These are phyloP conservation scores for Musa beccarii DNA, from an alignment of 176 grass and related monocot genomes.

Conservation along the genomic window DNA sequence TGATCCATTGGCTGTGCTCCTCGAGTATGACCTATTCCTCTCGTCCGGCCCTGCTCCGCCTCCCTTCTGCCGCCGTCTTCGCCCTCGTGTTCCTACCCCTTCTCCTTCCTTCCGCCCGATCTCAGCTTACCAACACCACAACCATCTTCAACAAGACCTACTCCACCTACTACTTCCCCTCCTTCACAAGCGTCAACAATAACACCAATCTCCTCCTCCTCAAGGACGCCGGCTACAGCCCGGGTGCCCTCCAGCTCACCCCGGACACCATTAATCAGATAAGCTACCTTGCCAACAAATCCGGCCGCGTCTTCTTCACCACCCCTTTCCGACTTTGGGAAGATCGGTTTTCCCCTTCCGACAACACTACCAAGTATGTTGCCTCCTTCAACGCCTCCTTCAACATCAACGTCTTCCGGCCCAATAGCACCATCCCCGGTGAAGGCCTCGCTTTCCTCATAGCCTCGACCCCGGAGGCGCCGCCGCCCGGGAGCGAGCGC, in stretches of 20 bases:
- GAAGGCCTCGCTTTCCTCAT: constrained; percentile 72
- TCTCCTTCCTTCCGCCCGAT: neutral
- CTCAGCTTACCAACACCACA: neutral
- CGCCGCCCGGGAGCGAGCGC: constrained; percentile 22
- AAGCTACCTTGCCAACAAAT: constrained; percentile 20
- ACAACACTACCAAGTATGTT: constrained; percentile 17
- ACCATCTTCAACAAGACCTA: too few relatives aligned
- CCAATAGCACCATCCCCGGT: neutral
- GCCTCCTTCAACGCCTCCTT: constrained; percentile 78
- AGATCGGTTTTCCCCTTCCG: neutral
- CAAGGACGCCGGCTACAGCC: neutral
- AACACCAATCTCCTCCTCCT: neutral
- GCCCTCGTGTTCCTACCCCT: neutral
- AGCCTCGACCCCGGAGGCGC: constrained; percentile 4
- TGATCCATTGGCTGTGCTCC: too few relatives aligned
- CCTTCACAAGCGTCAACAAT: neutral
- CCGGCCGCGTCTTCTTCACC: constrained; percentile 41
- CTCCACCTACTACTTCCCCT: constrained; percentile 28
- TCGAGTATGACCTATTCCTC: neutral
- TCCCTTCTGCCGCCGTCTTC: neutral
- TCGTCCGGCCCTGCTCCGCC: neutral
- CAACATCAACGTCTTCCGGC: constrained; percentile 30
- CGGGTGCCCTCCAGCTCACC: constrained; percentile 55
- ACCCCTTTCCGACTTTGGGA: constrained; percentile 37
- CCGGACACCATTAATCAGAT: constrained; percentile 11